A percentile compares a stretch with the other conserved stretches of the same genome.
Evolutionary conservation across 1,284 basidiomycete species (phyloP).

Genomic region (Pyrrhoderma noxium): DNA sequence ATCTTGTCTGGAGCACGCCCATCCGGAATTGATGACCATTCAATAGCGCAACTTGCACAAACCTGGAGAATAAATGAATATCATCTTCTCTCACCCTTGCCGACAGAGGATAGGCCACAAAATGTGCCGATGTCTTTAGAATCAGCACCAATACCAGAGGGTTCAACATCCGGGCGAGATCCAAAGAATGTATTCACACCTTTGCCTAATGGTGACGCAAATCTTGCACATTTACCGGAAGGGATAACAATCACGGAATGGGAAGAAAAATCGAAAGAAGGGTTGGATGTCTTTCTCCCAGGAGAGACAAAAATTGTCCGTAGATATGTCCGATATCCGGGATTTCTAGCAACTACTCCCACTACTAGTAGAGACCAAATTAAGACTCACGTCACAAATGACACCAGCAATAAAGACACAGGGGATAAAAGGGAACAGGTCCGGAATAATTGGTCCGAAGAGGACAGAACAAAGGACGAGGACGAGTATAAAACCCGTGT

Average conservation of each 20-base stretch:
- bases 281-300: background rate
- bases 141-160: no score
- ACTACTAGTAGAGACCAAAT: no score
- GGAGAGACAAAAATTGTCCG: no score
- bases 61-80: constrained; percentile 73
- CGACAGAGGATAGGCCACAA: constrained; percentile 20
- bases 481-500: constrained; percentile 29
- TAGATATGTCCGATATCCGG: no score
- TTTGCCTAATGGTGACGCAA: constrained; percentile 30
- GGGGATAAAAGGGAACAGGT: background rate
- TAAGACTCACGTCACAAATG: background rate
- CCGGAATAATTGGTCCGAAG: constrained; percentile 15
- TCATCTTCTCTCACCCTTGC: constrained; percentile 38
- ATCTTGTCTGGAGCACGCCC: constrained; percentile 58
- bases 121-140: constrained; percentile 22
- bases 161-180: no score
- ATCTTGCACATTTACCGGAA: constrained; percentile 50
- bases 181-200: constrained; percentile 12
- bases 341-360: background rate
- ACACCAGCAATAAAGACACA: background rate
- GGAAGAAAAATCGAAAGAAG: constrained; percentile 31
- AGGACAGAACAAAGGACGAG: constrained; percentile 9
- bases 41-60: constrained; percentile 63
- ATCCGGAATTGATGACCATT: constrained; percentile 43
- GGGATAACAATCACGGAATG: constrained; percentile 36